phyloP scores from a whole-genome alignment of 1,139 yeast genomes.

The Suhomyces panamericanus region DNA sequence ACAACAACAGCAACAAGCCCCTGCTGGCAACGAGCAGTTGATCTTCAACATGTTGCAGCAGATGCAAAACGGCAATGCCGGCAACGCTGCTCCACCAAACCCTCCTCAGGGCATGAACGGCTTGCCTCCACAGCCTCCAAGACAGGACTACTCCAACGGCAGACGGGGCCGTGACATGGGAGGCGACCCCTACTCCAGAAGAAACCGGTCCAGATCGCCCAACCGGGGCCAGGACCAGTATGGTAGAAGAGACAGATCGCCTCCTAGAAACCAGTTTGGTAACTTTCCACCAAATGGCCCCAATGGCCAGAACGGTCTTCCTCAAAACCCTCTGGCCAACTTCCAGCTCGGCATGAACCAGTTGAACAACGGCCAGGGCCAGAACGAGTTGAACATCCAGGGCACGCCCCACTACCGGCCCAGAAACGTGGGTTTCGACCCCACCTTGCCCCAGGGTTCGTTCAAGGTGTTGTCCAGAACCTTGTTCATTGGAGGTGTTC shows the following conservation, averaged over 20 bases:
- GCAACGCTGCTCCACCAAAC: slow-evolving; percentile 6
- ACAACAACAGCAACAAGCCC: slow-evolving; percentile 7
- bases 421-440: slow-evolving; percentile 68
- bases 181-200: slow-evolving; percentile 40
- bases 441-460: slow-evolving; percentile 72
- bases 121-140: slow-evolving; percentile 16
- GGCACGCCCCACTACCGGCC: slow-evolving; percentile 75
- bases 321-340: slow-evolving; percentile 10
- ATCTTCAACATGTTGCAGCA: slow-evolving; percentile 47
- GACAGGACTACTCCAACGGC: slow-evolving; percentile 24
- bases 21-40: slow-evolving; percentile 27
- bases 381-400: slow-evolving; percentile 63
- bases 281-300: slow-evolving; percentile 15
- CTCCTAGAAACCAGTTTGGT: slow-evolving; percentile 24
- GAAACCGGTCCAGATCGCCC: slow-evolving; percentile 61
- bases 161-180: slow-evolving; percentile 40
- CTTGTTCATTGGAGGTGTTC: slow-evolving; percentile 90
- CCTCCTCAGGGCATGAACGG: slow-evolving; percentile 1
- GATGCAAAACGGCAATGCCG: slow-evolving; percentile 32
- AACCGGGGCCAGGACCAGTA: slow-evolving; percentile 23
- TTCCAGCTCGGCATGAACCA: slow-evolving; percentile 6
- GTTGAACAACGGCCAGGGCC: slow-evolving; percentile 1
- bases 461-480: slow-evolving; percentile 88
- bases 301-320: slow-evolving; percentile 9
- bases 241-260: slow-evolving; percentile 35